Base-by-base conservation (phyloP, 352 stramenopile genomes). In the Phytophthora cactorum region DNA sequence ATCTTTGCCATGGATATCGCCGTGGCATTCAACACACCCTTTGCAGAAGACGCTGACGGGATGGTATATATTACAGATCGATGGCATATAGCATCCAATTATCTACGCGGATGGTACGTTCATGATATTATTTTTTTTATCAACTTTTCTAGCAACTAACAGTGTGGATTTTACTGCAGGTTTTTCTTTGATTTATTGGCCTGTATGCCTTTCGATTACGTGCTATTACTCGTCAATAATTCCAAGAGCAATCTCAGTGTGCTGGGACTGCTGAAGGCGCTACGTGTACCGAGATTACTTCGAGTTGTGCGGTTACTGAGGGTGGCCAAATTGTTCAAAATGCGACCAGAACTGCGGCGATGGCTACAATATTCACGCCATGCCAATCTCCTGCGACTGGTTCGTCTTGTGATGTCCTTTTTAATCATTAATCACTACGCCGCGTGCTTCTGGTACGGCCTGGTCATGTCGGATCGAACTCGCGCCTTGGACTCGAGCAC, bases 301-400 rank as follows among this genome's bases (percentile, higher is more conserved):
- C 86, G 86, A 14, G 74, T 95, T 2, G 78, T 92, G 5, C 84
- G 82, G 2, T 46, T 95, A 7, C 59, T 95, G 1, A 81, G 84
- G 0, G 73, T 95, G 5, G 68, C 89, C n/a, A 89, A 91, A 52
- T 62, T 95, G 12, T 79, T 93, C 45, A 89, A 88, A 55, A 79
- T 95, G 25, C 80, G 80, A 0, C 83, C 86, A 8, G 84, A 95
- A 54, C 49, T 92, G 14, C 84, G 84, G 22, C 74, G 86, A n/a
- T 95, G 86, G 84, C 63, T 95, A 1, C 82, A 91, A 43, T 93
- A 95, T 70, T 95, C 86, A 11, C 84, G 86, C 0, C 85, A 95
- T 38, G 83, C 84, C 7, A 92, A 95, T 52, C 72, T 95, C 32
- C 68, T 93, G 4, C 74, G 86, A 15, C 74, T 95, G 4, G 75